A percentile compares a stretch with the other conserved stretches of the same genome.
phyloP scores from a whole-genome alignment of 768 basidiomycete species.

The Phallus indusiatus region DNA sequence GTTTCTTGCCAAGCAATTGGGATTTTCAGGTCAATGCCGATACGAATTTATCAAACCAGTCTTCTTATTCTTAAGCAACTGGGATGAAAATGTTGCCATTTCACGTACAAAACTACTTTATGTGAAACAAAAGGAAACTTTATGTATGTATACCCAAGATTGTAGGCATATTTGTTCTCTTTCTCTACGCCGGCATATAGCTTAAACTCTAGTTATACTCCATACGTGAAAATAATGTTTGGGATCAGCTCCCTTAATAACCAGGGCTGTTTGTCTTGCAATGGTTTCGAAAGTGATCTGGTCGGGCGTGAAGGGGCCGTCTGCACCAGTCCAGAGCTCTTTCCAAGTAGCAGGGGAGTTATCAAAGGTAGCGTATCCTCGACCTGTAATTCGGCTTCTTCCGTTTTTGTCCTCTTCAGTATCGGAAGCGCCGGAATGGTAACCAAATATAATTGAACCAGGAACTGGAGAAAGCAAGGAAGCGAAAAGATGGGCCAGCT shows the following conservation, averaged over 20 bases:
- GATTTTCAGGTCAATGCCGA: too few relatives aligned
- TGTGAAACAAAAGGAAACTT: too few relatives aligned
- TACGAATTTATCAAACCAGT: too few relatives aligned
- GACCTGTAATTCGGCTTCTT: constrained; percentile 6
- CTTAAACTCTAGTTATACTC: neutral
- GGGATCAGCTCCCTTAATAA: neutral
- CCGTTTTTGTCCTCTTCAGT: neutral
- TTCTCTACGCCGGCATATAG: too few relatives aligned
- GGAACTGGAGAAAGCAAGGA: constrained; percentile 20
- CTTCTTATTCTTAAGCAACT: too few relatives aligned
- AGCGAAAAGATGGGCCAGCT: constrained; percentile 18
- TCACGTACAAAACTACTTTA: too few relatives aligned
- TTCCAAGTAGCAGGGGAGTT: constrained; percentile 21
- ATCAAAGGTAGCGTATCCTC: constrained; percentile 14
- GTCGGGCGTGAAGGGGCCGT: neutral
- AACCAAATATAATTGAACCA: constrained; percentile 23
- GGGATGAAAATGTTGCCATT: too few relatives aligned
- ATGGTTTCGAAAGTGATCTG: neutral
- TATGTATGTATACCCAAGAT: too few relatives aligned
- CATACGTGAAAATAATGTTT: neutral
- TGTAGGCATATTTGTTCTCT: too few relatives aligned
- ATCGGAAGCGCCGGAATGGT: constrained; percentile 13
- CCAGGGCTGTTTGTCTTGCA: neutral
- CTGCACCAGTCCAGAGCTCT: constrained; percentile 18
- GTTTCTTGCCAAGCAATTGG: too few relatives aligned